Conservation (phyloP, 352 stramenopile genomes). For the Phytophthora nicotianae region DNA sequence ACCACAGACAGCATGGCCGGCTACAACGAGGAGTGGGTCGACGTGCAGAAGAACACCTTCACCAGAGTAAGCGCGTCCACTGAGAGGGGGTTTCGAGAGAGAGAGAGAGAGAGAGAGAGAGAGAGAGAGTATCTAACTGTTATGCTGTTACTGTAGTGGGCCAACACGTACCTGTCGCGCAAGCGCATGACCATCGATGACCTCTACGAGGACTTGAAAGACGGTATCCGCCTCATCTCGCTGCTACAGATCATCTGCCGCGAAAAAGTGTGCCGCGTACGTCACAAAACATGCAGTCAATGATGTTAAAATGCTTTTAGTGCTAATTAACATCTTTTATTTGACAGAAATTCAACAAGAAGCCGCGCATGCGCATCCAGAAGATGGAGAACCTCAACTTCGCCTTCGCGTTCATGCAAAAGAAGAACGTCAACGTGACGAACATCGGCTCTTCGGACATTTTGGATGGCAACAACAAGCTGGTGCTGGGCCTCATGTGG, state of each 20-base stretch:
- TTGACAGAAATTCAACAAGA: conserved; percentile 91
- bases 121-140: conserved; percentile 14
- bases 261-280: conserved; percentile 86
- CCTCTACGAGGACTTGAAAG: conserved; percentile 88
- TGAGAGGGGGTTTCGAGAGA: background rate
- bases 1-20: conserved; percentile 52
- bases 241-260: conserved; percentile 90
- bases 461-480: conserved; percentile 91
- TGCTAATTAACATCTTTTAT: background rate
- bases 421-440: conserved; percentile 89
- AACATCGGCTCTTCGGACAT: conserved; percentile 94
- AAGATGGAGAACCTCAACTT: conserved; percentile 94
- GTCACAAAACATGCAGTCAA: conserved; percentile 9
- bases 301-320: background rate
- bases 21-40: conserved; percentile 86
- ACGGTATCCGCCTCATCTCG: conserved; percentile 87
- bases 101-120: background rate
- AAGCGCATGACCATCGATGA: conserved; percentile 91
- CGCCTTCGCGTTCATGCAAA: conserved; percentile 88
- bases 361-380: conserved; percentile 92
- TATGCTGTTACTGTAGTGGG: conserved; percentile 62
- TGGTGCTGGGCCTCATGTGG: conserved; percentile 92
- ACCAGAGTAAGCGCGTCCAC: conserved; percentile 63
- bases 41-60: conserved; percentile 93
- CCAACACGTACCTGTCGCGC: conserved; percentile 89